Evolutionary conservation across 768 basidiomycete genomes (phyloP).

Genomic region (Rhodocollybia butyracea): DNA sequence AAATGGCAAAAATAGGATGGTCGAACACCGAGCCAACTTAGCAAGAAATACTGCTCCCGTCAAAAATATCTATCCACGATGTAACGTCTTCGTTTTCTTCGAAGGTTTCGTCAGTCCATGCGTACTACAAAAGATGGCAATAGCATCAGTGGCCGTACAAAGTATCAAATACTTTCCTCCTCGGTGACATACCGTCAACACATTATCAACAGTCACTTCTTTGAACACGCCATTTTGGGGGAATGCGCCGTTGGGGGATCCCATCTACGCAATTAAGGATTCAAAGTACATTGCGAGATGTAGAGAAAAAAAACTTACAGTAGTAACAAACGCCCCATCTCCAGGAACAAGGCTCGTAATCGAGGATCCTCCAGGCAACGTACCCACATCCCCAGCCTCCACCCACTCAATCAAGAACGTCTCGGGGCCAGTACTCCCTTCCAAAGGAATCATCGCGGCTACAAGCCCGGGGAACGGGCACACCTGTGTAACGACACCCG

Average conservation of each 20-base stretch:
- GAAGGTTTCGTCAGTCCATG: background rate
- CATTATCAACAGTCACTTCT: background rate
- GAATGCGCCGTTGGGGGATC: background rate
- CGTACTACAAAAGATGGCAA: background rate
- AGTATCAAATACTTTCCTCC: background rate
- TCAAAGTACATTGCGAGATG: background rate
- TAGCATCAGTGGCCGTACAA: background rate
- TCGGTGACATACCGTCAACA: background rate
- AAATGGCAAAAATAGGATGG: too few relatives aligned
- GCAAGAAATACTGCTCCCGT: background rate
- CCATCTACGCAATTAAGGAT: background rate
- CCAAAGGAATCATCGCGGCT: background rate
- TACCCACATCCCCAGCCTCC: background rate
- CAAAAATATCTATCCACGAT: background rate
- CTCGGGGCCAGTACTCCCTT: background rate
- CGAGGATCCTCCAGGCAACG: background rate
- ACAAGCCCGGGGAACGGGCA: background rate
- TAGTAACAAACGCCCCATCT: background rate
- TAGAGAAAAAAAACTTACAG: background rate
- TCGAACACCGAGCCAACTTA: too few relatives aligned
- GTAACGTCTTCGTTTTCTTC: background rate
- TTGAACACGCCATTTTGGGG: conserved; percentile 1
- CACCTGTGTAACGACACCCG: background rate
- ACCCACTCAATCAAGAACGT: conserved; percentile 1
- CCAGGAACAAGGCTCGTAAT: background rate